phyloP scores from a whole-genome alignment of 306 rosid species.

The Malus asiatica region DNA sequence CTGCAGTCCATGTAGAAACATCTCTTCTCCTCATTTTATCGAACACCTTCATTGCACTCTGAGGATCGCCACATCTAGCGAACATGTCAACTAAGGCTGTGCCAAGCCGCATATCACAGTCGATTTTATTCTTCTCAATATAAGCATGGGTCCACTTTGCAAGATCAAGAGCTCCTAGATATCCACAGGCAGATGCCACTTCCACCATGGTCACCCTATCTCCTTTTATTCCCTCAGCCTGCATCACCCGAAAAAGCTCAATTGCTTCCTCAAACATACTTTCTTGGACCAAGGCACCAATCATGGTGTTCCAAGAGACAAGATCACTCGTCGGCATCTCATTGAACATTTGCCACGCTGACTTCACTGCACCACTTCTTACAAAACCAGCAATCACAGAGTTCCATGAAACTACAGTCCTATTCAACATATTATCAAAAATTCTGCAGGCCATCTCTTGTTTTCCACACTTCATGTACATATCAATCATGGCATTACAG shows the following conservation, averaged over 20 bases:
- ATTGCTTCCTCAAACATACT: conserved; percentile 62
- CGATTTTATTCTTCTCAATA: conserved; percentile 39
- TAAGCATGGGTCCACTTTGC: conserved; percentile 58
- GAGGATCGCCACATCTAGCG: conserved; percentile 64
- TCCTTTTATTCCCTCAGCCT: conserved; percentile 39
- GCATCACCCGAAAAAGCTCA: conserved; percentile 61
- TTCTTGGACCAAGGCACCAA: conserved; percentile 53
- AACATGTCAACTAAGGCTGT: conserved; percentile 78
- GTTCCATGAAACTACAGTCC: conserved; percentile 63
- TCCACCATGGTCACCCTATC: conserved; percentile 74
- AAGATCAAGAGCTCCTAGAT: conserved; percentile 60
- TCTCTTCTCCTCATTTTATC: conserved; percentile 41
- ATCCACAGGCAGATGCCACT: conserved; percentile 72
- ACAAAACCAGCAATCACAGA: conserved; percentile 64
- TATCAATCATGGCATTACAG: conserved; percentile 62
- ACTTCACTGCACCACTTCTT: conserved; percentile 40
- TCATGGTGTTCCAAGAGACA: conserved; percentile 81
- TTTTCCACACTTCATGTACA: conserved; percentile 73
- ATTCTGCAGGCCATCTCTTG: conserved; percentile 45
- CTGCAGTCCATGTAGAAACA: conserved; percentile 76
- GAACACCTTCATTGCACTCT: conserved; percentile 51
- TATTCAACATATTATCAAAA: conserved; percentile 45
- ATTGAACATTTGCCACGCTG: conserved; percentile 47
- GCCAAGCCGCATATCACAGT: conserved; percentile 59
- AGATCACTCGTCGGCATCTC: conserved; percentile 55